Base-by-base conservation (phyloP, 2,329 filamentous ascomycete genomes). In the Scolecobasidium constrictum region DNA sequence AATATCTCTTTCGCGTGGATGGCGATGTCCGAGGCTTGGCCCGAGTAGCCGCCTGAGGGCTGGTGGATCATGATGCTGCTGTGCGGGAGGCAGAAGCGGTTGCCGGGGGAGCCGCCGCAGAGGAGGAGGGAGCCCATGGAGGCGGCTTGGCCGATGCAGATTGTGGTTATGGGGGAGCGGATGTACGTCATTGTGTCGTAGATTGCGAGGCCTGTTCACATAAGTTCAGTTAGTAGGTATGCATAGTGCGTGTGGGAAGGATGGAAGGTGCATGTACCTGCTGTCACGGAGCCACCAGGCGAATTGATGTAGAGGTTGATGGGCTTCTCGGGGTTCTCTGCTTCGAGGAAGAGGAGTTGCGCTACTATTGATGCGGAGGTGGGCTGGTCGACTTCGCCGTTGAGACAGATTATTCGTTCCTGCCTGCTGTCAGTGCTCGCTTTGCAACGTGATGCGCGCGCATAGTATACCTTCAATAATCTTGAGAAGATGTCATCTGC, bases 181-280 rank as follows among this genome's bases (percentile, higher is more conserved):
- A 98, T 96, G 63, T 98, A 98, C 53, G 83, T 80, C 90, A 98
- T 96, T 11, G 92, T 98, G 61, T 98, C 92, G 71, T 98, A 98
- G 56, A 98, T 96, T 19, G 92, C 88, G 47, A 81, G 68, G 3
- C 71, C 71, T 46, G 23, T 9, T 38, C 13, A 28, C 16, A 11
- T 20, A 4, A 17, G 20, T 51, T 36, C 47, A 35, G 62, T 35
- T 9, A 26, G 35, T 9, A 11, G 15, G 20, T 28, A 36, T 20
- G 35, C 21, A 33, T 5, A 13, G 31, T 12, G n/a, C n/a, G n/a
- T n/a, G n/a, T n/a, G n/a, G n/a, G 13, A 16, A 43, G 18, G 35
- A 16, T 9, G 35, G 3, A 15, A 38, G 2, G 22, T 18, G 38
- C 21, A 3, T 57, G 33, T 56, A 73, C 75, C 77, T 1, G 92